Conservation (phyloP, 345 rosid species). For the Populus tremula region DNA sequence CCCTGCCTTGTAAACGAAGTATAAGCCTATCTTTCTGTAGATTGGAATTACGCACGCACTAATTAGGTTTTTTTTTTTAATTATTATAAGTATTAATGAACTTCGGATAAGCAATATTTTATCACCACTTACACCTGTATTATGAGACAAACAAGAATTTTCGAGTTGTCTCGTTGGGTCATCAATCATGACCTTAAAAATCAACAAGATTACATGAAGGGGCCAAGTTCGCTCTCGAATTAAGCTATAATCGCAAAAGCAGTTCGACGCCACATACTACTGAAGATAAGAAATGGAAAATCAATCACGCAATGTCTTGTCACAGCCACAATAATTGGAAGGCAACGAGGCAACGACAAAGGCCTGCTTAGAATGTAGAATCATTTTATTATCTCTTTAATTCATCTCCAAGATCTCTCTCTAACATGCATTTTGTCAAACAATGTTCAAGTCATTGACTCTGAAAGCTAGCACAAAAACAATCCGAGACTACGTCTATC, state of each 20-base stretch:
- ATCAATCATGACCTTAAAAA: conserved; percentile 12
- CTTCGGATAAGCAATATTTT: neutral
- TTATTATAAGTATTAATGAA: neutral
- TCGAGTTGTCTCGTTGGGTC: neutral
- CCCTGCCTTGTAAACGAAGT: neutral
- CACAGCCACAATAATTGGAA: conserved; percentile 24
- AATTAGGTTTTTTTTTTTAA: neutral
- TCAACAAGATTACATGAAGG: conserved; percentile 5
- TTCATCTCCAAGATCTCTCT: neutral
- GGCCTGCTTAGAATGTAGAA: conserved; percentile 22
- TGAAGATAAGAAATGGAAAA: conserved; percentile 5
- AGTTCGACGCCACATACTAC: conserved; percentile 5
- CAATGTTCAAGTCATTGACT: conserved; percentile 16
- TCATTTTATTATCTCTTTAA: conserved; percentile 17
- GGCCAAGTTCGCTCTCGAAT: neutral
- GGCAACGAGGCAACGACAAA: conserved; percentile 15
- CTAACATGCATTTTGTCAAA: neutral
- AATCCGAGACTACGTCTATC: neutral
- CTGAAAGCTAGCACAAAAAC: neutral
- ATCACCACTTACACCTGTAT: neutral
- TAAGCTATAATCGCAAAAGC: conserved; percentile 7
- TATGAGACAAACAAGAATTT: neutral
- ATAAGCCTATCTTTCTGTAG: neutral
- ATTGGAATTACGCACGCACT: neutral
- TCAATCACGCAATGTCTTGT: conserved; percentile 16